These are phyloP conservation scores for Acer yangbiense DNA, from an alignment of 345 rosid species.

Conservation along the genomic window DNA sequence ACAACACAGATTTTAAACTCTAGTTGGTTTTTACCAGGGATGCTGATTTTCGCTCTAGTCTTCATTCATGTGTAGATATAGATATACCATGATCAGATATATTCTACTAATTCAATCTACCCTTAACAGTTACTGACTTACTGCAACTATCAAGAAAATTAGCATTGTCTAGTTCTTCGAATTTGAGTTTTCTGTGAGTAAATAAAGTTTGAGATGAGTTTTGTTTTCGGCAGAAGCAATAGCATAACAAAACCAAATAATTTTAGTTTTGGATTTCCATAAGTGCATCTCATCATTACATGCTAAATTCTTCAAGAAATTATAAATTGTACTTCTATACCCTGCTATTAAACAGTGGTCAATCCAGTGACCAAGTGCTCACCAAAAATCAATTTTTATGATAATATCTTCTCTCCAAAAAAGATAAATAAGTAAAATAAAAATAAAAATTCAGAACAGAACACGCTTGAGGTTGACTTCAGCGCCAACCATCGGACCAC, in stretches of 20 bases:
- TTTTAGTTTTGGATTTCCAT: neutral
- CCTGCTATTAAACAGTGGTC: neutral
- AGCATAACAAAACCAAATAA: neutral
- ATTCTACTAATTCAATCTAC: neutral
- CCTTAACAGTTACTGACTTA: neutral
- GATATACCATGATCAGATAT: neutral
- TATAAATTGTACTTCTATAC: no score
- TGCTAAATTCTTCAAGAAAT: no score
- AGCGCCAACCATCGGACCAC: slow-evolving; percentile 85
- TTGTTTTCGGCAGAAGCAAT: neutral
- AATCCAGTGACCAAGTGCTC: neutral
- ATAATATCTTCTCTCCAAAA: slow-evolving; percentile 2
- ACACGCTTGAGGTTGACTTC: slow-evolving; percentile 5
- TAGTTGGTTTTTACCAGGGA: slow-evolving; percentile 26
- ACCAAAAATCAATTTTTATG: slow-evolving; percentile 1
- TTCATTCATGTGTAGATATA: neutral
- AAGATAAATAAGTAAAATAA: neutral
- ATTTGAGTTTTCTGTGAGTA: neutral
- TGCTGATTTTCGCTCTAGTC: slow-evolving; percentile 10
- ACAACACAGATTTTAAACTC: slow-evolving; percentile 11
- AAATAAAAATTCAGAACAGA: neutral
- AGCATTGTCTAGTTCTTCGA: neutral
- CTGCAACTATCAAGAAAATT: neutral
- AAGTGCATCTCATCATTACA: neutral
- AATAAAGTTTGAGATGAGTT: neutral